Base-by-base conservation (phyloP, 208 protist genomes). In the Crithidia sp. region DNA sequence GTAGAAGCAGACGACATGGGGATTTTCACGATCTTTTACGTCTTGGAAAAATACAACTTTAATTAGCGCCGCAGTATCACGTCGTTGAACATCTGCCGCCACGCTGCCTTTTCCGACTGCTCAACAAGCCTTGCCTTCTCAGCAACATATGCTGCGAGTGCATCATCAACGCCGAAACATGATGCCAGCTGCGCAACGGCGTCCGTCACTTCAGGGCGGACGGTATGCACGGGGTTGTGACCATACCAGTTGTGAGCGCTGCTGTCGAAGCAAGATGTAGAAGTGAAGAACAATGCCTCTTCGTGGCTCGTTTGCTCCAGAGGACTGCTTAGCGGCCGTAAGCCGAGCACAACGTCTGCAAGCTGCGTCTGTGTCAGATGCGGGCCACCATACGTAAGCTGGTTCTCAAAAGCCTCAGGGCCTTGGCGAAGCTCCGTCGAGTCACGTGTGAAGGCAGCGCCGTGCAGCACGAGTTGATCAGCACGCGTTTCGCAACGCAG, bases 141-240 rank as follows among this genome's bases (percentile, higher is more conserved):
- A 14, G 84, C 76, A 0, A 91, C 74, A 81, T 89, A 90, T 7
- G 70, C 56, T 19, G 89, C 89, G 13, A 94, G 76, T 4, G 76
- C 74, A 43, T 94, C 89, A 71, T 91, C 77, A 5, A 94, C 60
- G n/a, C 80, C 67, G 49, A 84, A 86, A 14, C 16, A n/a, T 8
- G 58, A 40, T 13, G 84, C 69, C 6, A 90, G 28, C 12, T 69
- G 16, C 2, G 66, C 77, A 39, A 94, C 60, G 0, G 40, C 39
- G 19, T 90, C 75, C 0, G 77, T 49, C 40, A 94, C 69, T 6
- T 80, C 61, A 19, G 80, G 71, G 37, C 79, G 83, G 2, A 86
- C 65, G 9, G 86, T 91, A 52, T 94, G 89, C 44, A 94, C 89
- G 5, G 89, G 89, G 5, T 39, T 73, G 70, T 94, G 89, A 8